Base-by-base conservation (phyloP, 2,329 filamentous ascomycete species). In the Talaromyces pinophilus region DNA sequence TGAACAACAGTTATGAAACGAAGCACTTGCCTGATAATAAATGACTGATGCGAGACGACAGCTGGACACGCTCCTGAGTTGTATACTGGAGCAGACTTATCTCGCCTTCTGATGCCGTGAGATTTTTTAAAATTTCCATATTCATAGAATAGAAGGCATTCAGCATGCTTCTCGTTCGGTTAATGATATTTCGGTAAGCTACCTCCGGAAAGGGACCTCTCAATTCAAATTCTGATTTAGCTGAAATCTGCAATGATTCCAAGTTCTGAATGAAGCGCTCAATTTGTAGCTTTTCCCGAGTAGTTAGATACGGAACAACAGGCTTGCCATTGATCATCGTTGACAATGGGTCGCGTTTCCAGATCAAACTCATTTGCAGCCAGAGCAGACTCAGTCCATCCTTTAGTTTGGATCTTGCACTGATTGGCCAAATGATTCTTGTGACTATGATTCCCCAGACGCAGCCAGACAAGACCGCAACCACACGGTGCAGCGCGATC, bases 121-220 rank as follows among this genome's bases (percentile, higher is more conserved):
- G 82, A 67, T 94, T 91, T 73, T 93, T 94, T 74, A 91, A 85
- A 44, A 96, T 93, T 69, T 97, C 89, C 11, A 97, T 87, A 69
- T 94, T 96, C 92, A 99, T 97, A 62, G 93, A 92, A 74, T 98
- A 93, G 77, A 99, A 97, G 44, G 92, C 90, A 78, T 97, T 93
- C 4, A 98, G 87, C 79, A 97, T 92, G 62, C 90, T 88, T 69
- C 90, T 89, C 0, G 93, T 97, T 10, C 90, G 90, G 25, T 87
- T 86, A 75, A 98, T 85, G 66, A 98, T 90, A 42, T 88, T 86
- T 4, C 85, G 86, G 75, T 91, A 93, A 17, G 87, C 85, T 52
- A 85, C 87, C 69, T 89, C 85, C 0, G 93, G 92, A 72, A 99
- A 99, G 0, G 93, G 92, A 0, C 94, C 92, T 48, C 89, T 87